Conservation (phyloP, 2,329 filamentous ascomycete species). For the Fusarium sp. region DNA sequence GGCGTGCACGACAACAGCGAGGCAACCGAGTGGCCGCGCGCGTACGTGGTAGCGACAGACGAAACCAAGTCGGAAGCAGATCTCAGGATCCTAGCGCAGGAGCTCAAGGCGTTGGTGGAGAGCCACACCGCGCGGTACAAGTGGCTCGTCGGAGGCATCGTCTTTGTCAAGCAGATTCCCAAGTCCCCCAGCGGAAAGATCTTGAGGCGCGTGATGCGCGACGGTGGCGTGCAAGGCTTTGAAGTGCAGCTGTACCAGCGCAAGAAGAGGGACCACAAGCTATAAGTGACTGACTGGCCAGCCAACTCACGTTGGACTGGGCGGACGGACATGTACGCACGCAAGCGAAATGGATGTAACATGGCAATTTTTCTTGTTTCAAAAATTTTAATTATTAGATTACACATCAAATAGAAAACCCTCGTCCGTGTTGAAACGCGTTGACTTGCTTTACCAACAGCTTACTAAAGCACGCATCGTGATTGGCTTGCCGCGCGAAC, state of each 20-base stretch:
- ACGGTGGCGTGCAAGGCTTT: conserved; percentile 51
- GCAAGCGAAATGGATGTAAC: too few relatives aligned
- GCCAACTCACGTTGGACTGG: not conserved
- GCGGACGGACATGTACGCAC: too few relatives aligned
- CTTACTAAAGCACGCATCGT: conserved; percentile 47
- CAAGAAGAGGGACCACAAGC: conserved; percentile 39
- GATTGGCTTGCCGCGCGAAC: conserved; percentile 41
- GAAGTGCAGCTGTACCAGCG: conserved; percentile 42
- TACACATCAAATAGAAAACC: conserved; percentile 1
- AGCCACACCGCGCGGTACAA: conserved; percentile 70
- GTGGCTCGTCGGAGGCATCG: conserved; percentile 74
- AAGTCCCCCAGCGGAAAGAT: conserved; percentile 70
- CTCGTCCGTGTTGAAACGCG: conserved; percentile 15
- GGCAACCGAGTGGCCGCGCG: conserved; percentile 70
- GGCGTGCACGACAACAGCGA: conserved; percentile 64
- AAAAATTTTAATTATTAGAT: not conserved
- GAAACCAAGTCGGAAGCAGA: conserved; percentile 45
- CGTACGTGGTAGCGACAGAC: conserved; percentile 63
- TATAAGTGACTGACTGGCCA: conserved; percentile 13
- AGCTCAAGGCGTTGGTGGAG: conserved; percentile 67
- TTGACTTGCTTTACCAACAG: conserved; percentile 35
- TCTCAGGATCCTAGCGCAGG: conserved; percentile 57
- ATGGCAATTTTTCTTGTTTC: not conserved
- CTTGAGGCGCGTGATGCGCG: conserved; percentile 54
- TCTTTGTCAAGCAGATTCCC: conserved; percentile 73